phyloP scores from a whole-genome alignment of 345 rosid species.

The Salix dunnii region DNA sequence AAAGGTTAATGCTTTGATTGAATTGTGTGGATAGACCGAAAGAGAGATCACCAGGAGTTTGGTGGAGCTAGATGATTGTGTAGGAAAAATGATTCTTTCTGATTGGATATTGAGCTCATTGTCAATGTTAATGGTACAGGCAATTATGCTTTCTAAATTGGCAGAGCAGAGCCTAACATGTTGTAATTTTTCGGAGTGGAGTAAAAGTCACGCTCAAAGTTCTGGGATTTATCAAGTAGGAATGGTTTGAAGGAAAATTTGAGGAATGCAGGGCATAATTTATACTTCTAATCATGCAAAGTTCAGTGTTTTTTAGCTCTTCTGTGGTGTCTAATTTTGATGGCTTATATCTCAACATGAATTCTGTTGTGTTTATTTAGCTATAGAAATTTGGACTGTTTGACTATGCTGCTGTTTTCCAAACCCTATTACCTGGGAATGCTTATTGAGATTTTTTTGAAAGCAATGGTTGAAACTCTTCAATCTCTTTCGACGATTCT shows the following conservation, averaged over 20 bases:
- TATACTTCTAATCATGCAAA: background rate
- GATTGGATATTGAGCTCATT: background rate
- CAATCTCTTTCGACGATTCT: background rate
- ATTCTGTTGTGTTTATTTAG: too few relatives aligned
- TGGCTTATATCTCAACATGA: too few relatives aligned
- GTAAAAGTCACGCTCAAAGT: background rate
- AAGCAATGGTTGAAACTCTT: too few relatives aligned
- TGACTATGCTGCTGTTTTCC: too few relatives aligned
- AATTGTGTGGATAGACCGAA: background rate
- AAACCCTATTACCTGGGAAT: too few relatives aligned
- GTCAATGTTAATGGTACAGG: background rate
- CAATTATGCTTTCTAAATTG: background rate
- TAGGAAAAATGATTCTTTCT: background rate
- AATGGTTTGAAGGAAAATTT: background rate
- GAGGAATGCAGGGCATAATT: background rate
- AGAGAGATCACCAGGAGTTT: background rate
- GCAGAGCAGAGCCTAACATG: background rate
- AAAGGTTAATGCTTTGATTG: background rate
- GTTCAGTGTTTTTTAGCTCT: too few relatives aligned
- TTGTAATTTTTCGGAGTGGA: background rate
- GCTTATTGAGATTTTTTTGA: too few relatives aligned
- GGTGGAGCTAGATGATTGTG: background rate
- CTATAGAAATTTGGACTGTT: too few relatives aligned
- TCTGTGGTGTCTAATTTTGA: too few relatives aligned
- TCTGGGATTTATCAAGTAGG: background rate